Base-by-base conservation (phyloP, 345 rosid species). In the Nasturtium officinale region DNA sequence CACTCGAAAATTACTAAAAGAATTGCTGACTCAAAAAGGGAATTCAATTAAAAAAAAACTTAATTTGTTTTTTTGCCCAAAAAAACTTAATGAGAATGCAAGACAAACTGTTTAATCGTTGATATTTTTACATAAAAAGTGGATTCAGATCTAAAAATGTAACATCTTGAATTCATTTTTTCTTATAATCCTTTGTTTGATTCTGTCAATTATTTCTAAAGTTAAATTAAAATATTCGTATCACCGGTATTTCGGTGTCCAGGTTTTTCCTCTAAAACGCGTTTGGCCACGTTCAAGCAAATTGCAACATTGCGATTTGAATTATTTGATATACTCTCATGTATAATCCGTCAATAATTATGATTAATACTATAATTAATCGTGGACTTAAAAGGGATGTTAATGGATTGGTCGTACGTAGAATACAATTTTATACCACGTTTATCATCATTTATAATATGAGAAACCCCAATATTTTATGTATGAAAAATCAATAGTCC, bases 281-380 rank as follows among this genome's bases (percentile, higher is more conserved):
- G 67, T 58, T 58, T 58, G 28, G 67, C 68, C 78, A 75, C 78
- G 67, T 50, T 75, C 47, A 33, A 46, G 51, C 50, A 45, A 73
- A 55, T 10, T 45, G 40, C 47, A 12, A 23, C 23, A 23, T 45
- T 26, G 12, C 42, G 47, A 73, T 32, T 73, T 23, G 26, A 16
- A 30, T 23, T 28, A 73, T 32, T 63, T 16, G 15, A 25, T 43
- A 25, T 43, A 23, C 38, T 30, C 25, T 4, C 28, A 29, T 60
- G 52, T 59, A 59, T 23, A 25, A 52, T 33, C n/a, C 71, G 17
- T 65, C 77, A 56, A 73, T 65, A 33, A 73, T 65, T 64, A 12
- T 61, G 54, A 38, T 32, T 21, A 69, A 1, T 47, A 23, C 6
- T 35, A 48, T 47, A 8, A 61, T 15, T 38, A 32, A 20, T 63